Percentiles rank a stretch among this genome's conserved stretches.
Evolutionary conservation across 2,329 filamentous ascomycete species (phyloP).

Genomic region (Penicillium sp.): DNA sequence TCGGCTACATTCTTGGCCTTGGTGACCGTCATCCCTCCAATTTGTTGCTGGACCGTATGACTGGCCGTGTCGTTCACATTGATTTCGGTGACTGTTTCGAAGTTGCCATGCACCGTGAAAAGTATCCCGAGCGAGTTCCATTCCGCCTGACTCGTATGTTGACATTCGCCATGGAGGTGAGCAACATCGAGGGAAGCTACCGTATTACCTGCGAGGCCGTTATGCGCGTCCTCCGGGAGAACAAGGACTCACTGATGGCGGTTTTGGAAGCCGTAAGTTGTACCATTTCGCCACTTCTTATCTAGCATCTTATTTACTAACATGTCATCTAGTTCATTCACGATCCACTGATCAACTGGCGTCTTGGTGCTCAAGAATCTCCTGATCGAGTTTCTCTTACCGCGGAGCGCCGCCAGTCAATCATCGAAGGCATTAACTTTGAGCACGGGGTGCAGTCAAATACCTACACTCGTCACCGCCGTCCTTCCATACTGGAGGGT

Average conservation of each 20-base stretch:
- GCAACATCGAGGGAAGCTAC: conserved; percentile 99
- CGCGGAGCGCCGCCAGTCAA: conserved; percentile 63
- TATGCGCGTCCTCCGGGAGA: conserved; percentile 93
- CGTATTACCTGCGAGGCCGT: conserved; percentile 97
- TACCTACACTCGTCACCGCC: conserved; percentile 67
- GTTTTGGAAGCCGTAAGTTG: conserved; percentile 88
- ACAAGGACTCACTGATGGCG: conserved; percentile 98
- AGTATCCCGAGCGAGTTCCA: conserved; percentile 95
- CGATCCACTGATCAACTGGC: conserved; percentile 97
- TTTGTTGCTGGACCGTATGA: conserved; percentile 93
- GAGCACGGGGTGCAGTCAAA: conserved; percentile 63
- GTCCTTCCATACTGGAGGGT: conserved; percentile 70
- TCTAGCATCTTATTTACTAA: conserved; percentile 20
- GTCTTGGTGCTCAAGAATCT: conserved; percentile 69
- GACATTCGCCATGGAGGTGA: conserved; percentile 99
- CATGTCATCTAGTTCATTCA: conserved; percentile 79
- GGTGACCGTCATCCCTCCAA: conserved; percentile 98
- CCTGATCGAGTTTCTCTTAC: conserved; percentile 64
- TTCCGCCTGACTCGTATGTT: conserved; percentile 99
- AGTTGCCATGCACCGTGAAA: conserved; percentile 98
- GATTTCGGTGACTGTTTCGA: conserved; percentile 99
- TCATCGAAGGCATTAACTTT: conserved; percentile 56
- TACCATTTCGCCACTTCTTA: conserved; percentile 31
- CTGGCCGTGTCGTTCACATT: conserved; percentile 96
- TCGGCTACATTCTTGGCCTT: conserved; percentile 97